Base-by-base conservation (phyloP, 208 protist genomes). In the Perkinsela sp. region DNA sequence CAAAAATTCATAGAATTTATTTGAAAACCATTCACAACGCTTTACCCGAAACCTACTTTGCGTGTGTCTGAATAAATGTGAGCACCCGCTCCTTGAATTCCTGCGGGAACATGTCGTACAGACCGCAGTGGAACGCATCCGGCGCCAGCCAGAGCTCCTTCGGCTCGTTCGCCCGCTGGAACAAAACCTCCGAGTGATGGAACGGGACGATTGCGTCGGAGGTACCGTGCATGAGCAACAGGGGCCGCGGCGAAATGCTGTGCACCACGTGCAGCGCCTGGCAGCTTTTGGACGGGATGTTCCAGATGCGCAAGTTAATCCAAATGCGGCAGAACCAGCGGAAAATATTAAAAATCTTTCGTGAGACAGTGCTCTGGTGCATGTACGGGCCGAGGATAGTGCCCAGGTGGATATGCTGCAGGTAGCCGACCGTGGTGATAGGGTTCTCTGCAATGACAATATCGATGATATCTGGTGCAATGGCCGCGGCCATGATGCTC, bases 201-300 rank as follows among this genome's bases (percentile, higher is more conserved):
- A 76, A 72, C 22, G 86, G 85, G 31, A 93, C 85, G 32, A 93
- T 76, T 1, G 82, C 85, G 72, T 93, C 88, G 1, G 70, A 76
- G 29, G 81, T 87, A 70, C 88, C 88, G 75, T 93, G 88, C 85
- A 91, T 90, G 1, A 93, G 71, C 68, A 93, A 70, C 1, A 93
- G 67, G 1, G 88, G 88, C 1, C 87, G 75, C 2, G 85, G 85
- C 0, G 83, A 73, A 32, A 93, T 76, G 32, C 74, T 79, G n/a
- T 72, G 57, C 48, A 93, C 83, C 32, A 83, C 80, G 75, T 92
- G 84, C 31, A 90, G 68, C 1, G 84, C 81, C 75, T 92, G 83
- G 68, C 83, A 88, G 68, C 85, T 80, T 68, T 85, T 85, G 0
- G 77, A 81, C 2, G 85, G 85, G 67, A 80, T 87, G 72, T 89